These are phyloP conservation scores for Neopestalotiopsis clavispora DNA, from an alignment of 2,329 filamentous ascomycete genomes.

Conservation along the genomic window DNA sequence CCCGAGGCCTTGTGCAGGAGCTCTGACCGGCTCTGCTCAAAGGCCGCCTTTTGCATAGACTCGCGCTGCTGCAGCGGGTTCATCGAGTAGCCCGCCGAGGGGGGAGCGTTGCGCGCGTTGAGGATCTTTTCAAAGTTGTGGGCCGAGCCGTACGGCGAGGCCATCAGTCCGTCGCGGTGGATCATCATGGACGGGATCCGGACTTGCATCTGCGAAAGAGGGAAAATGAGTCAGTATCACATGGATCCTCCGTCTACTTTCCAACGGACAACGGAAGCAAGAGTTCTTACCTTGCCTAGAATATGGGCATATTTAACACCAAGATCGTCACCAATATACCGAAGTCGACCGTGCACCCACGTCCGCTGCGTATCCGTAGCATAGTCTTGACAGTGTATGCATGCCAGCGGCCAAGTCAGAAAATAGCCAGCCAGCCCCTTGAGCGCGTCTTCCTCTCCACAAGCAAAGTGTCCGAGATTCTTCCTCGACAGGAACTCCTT, in stretches of 20 bases:
- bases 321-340: conserved; percentile 58
- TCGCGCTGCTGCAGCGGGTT: conserved; percentile 54
- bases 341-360: conserved; percentile 59
- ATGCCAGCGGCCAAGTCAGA: conserved; percentile 62
- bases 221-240: background rate
- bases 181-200: conserved; percentile 69
- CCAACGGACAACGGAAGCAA: no score
- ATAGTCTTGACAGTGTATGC: conserved; percentile 61
- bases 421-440: conserved; percentile 65
- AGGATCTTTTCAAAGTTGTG: conserved; percentile 51
- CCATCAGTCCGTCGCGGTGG: conserved; percentile 55
- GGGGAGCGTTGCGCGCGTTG: conserved; percentile 42
- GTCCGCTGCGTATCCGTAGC: conserved; percentile 61
- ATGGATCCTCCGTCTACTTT: background rate
- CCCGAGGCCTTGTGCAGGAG: conserved; percentile 46
- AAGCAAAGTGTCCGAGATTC: conserved; percentile 51
- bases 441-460: conserved; percentile 52
- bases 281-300: conserved; percentile 52
- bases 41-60: conserved; percentile 49
- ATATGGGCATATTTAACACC: conserved; percentile 64
- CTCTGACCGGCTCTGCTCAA: conserved; percentile 48
- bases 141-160: conserved; percentile 45
- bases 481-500: conserved; percentile 44
- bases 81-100: conserved; percentile 41
- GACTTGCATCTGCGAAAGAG: conserved; percentile 51